Percentiles rank a stretch among this genome's conserved stretches.
Evolutionary conservation across 371 early-diverging fungal genomes (phyloP).

Genomic region (Mucor velutinosus): DNA sequence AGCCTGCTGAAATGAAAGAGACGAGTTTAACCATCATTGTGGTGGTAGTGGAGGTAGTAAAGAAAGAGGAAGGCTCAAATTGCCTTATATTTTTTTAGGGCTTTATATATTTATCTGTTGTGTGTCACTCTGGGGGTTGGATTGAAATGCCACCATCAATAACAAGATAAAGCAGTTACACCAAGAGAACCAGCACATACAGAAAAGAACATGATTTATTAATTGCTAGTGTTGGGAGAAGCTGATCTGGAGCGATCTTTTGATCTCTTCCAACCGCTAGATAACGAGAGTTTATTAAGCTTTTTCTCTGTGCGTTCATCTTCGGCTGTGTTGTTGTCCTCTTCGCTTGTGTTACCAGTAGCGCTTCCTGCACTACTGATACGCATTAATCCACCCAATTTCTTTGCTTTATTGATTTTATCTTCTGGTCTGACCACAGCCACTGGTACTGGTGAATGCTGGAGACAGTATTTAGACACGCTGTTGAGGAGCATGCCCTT

Average conservation of each 20-base stretch:
- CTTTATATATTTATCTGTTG: not conserved
- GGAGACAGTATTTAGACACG: constrained; percentile 62
- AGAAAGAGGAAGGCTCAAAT: no score
- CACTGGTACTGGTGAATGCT: constrained; percentile 63
- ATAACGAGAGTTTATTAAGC: not conserved
- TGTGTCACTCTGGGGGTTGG: no score
- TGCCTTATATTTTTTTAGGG: no score
- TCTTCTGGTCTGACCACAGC: constrained; percentile 60
- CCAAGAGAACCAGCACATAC: no score
- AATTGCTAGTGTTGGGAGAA: not conserved
- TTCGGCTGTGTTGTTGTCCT: not conserved
- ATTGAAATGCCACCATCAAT: not conserved
- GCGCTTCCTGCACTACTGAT: constrained; percentile 18
- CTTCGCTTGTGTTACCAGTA: not conserved
- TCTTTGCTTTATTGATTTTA: constrained; percentile 44
- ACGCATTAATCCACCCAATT: constrained; percentile 35
- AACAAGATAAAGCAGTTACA: not conserved
- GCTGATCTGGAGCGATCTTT: not conserved
- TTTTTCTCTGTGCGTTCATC: not conserved
- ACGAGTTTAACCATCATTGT: not conserved
- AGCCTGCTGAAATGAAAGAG: not conserved
- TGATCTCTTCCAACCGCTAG: not conserved
- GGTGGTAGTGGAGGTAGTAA: not conserved
- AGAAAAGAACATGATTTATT: not conserved
- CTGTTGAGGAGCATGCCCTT: constrained; percentile 61